Percentiles rank a stretch among this genome's conserved stretches.
These are phyloP conservation scores for Erythrobasidium hasegawianum DNA, from an alignment of 1,284 basidiomycete species.

Conservation along the genomic window DNA sequence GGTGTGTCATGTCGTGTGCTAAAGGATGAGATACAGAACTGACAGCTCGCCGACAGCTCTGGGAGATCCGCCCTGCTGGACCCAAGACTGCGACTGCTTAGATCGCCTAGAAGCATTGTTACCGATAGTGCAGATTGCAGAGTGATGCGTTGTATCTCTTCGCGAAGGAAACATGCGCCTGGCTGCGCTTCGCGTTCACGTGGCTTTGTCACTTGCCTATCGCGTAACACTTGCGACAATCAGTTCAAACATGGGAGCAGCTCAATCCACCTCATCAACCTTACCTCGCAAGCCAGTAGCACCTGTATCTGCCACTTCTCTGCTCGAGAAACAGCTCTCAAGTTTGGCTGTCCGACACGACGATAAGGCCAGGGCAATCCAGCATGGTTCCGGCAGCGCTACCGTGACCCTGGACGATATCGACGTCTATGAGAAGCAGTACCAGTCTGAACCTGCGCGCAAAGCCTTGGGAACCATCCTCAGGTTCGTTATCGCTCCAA, in stretches of 20 bases:
- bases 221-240: background rate
- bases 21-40: no score
- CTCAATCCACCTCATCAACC: constrained; percentile 1
- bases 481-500: constrained; percentile 3
- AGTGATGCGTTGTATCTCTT: background rate
- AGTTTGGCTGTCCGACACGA: background rate
- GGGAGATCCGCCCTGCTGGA: no score
- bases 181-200: background rate
- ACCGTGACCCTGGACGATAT: constrained; percentile 13
- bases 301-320: background rate
- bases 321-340: constrained; percentile 20
- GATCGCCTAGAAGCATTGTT: no score
- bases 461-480: constrained; percentile 18
- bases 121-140: no score
- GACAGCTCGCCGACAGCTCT: no score
- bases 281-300: background rate
- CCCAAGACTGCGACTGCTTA: no score
- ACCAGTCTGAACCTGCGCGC: constrained; percentile 20
- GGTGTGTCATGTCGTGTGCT: no score
- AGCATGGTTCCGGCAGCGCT: background rate
- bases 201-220: background rate
- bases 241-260: constrained; percentile 11
- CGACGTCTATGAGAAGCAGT: constrained; percentile 12
- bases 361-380: background rate
- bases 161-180: no score